Evolutionary conservation across 441 rosid species (phyloP).

Genomic region (Daphne laureola): DNA sequence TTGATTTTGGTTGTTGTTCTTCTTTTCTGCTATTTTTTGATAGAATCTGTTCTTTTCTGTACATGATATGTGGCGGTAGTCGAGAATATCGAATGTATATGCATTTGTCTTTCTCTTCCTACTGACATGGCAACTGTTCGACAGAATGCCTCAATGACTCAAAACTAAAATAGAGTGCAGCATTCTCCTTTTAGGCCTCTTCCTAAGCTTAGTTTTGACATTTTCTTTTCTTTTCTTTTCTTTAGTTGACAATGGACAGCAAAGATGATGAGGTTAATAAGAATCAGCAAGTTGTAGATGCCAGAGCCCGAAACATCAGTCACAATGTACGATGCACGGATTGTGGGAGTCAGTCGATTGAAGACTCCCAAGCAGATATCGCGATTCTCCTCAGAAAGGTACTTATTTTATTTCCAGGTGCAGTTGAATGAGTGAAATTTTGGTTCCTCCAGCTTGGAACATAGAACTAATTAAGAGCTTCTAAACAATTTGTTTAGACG

Average conservation of each 20-base stretch:
- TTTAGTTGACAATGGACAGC: slow-evolving; percentile 36
- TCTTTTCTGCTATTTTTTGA: too few species aligned
- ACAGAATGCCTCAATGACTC: slow-evolving; percentile 21
- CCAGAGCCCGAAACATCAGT: slow-evolving; percentile 85
- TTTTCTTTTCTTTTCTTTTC: not conserved
- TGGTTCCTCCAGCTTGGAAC: slow-evolving; percentile 7
- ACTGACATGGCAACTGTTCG: slow-evolving; percentile 20
- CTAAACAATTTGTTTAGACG: not conserved
- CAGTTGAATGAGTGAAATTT: not conserved
- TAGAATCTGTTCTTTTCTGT: too few species aligned
- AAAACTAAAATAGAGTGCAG: not conserved
- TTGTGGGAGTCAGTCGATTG: slow-evolving; percentile 96
- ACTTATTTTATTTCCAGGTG: slow-evolving; percentile 11
- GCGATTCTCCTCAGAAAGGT: slow-evolving; percentile 91
- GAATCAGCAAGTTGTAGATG: slow-evolving; percentile 56
- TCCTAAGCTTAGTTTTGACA: too few species aligned
- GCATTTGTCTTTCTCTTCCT: not conserved
- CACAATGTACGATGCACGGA: slow-evolving; percentile 93
- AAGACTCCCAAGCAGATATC: slow-evolving; percentile 95
- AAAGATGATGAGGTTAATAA: slow-evolving; percentile 62
- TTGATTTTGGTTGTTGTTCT: too few species aligned
- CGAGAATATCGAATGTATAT: too few species aligned
- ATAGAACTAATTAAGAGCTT: slow-evolving; percentile 3
- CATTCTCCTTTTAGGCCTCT: not conserved
- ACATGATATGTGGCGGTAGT: too few species aligned